Evolutionary conservation across 768 basidiomycete genomes (phyloP), one percentile per base, ranked within the genome.

Genomic region (Agaricus sinodeliciosus): DNA sequence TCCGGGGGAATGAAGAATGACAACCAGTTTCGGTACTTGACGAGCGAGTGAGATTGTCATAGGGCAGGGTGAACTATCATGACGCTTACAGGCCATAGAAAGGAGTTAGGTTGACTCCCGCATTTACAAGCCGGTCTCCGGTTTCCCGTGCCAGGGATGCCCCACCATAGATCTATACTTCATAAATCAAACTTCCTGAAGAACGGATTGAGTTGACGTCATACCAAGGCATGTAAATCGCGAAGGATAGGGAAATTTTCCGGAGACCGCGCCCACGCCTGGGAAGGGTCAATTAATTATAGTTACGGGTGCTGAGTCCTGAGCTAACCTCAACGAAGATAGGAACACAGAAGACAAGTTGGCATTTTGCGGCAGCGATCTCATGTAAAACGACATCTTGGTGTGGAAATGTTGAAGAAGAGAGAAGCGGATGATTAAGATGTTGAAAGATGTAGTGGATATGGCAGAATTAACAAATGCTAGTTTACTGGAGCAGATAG

Each of bases 11-110:
- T 31, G 19, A 35, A 34, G 45, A 18, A n/a, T 11, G 31, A 16
- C 45, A 47, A 6, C 45, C 45, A 3, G 45, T 12, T 31, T 47
- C 45, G 26, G 45, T 47, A 18, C 45, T 47, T 18, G 1, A 41
- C 8, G 4, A 43, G 42, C 11, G 19, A 4, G 18, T 19, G 5
- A n/a, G 11, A 26, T 18, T 5, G 18, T 22, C 22, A 22, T 22
- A 22, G 22, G 22, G 22, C 3, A 8, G 31, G 7, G 31, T 31
- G 1, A 7, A 31, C 19, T 22, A 26, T n/a, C 42, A 43, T 31
- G 11, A 41, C 2, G 61, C 69, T 55, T 49, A 75, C 61, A 64
- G 54, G 16, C 72, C 76, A 45, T 72, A 77, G 16, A 66, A 52
- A 7, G 59, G 60, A 4, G 50, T 36, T 1, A 75, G 43, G 1